Percentiles rank a stretch among this genome's conserved stretches.
phyloP scores from a whole-genome alignment of 2,329 filamentous ascomycete genomes.

The Aspergillus sp. region DNA sequence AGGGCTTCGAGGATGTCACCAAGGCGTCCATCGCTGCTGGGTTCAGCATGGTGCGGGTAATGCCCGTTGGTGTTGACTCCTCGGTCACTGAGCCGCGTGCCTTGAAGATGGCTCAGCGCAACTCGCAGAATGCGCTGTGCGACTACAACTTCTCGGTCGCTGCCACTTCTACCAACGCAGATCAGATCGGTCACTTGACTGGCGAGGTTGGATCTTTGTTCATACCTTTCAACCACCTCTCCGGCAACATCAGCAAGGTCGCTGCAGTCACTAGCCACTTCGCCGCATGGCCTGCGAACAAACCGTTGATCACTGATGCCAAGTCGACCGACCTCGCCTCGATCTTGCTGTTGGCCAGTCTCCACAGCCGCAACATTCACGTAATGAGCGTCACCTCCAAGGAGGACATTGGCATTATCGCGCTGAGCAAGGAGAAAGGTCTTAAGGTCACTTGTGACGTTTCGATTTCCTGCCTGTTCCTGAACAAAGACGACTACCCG shows the following conservation, averaged over 20 bases:
- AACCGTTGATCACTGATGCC: slow-evolving; percentile 73
- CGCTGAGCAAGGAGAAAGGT: slow-evolving; percentile 72
- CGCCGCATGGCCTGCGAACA: slow-evolving; percentile 65
- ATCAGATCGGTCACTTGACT: slow-evolving; percentile 64
- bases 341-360: slow-evolving; percentile 65
- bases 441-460: slow-evolving; percentile 75
- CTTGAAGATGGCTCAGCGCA: slow-evolving; percentile 64
- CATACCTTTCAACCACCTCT: slow-evolving; percentile 73
- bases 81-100: slow-evolving; percentile 64
- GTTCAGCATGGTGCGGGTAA: slow-evolving; percentile 72
- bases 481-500: slow-evolving; percentile 63
- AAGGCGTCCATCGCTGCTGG: slow-evolving; percentile 66
- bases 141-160: slow-evolving; percentile 75
- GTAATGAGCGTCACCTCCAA: slow-evolving; percentile 73
- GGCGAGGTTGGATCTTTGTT: slow-evolving; percentile 71
- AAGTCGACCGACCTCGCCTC: slow-evolving; percentile 75
- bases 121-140: slow-evolving; percentile 60
- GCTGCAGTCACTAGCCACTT: slow-evolving; percentile 72
- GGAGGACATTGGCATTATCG: slow-evolving; percentile 69
- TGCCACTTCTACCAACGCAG: slow-evolving; percentile 63
- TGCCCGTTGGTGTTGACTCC: slow-evolving; percentile 65
- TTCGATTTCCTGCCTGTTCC: slow-evolving; percentile 69
- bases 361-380: slow-evolving; percentile 70
- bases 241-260: slow-evolving; percentile 76
- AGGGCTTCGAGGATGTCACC: slow-evolving; percentile 61